A percentile compares a stretch with the other conserved stretches of the same genome.
phyloP scores from a whole-genome alignment of 352 stramenopile genomes.

The Pythium periplocum region DNA sequence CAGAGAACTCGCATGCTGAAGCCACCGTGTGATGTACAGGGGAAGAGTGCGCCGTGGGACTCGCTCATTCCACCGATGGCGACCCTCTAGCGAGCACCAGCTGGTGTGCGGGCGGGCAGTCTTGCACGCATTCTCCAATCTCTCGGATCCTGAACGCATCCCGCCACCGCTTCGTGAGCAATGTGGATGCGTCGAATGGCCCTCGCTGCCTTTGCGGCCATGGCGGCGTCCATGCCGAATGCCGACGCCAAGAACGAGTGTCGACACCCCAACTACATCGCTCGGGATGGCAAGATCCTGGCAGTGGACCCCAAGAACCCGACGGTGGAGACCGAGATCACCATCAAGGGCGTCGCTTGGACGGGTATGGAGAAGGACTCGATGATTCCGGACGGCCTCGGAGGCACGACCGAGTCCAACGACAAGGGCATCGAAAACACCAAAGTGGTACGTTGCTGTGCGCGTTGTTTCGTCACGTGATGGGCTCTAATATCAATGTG shows the following conservation, averaged over 20 bases:
- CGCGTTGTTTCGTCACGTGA: background rate
- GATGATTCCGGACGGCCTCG: conserved; percentile 61
- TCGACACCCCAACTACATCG: conserved; percentile 58
- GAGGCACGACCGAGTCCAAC: conserved; percentile 27
- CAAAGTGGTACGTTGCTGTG: conserved; percentile 27
- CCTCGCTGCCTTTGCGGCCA: too few species aligned
- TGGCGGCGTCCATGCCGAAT: too few species aligned
- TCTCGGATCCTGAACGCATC: too few species aligned
- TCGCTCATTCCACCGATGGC: too few species aligned
- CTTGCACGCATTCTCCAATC: too few species aligned
- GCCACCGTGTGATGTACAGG: too few species aligned
- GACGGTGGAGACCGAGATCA: conserved; percentile 38
- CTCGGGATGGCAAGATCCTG: conserved; percentile 46
- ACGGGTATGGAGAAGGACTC: conserved; percentile 69
- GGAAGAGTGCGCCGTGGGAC: too few species aligned
- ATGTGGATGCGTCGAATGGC: too few species aligned
- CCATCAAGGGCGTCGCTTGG: conserved; percentile 63
- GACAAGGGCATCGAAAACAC: conserved; percentile 34
- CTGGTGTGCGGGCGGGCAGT: too few species aligned
- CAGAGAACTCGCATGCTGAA: too few species aligned
- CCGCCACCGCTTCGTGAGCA: too few species aligned
- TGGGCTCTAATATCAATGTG: background rate
- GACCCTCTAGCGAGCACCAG: too few species aligned
- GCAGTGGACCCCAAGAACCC: conserved; percentile 37
- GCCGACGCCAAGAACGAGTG: conserved; percentile 26